Evolutionary conservation across 257 asterid species (phyloP), one percentile per base, ranked within the genome.

Genomic region (Linaria vulgaris): DNA sequence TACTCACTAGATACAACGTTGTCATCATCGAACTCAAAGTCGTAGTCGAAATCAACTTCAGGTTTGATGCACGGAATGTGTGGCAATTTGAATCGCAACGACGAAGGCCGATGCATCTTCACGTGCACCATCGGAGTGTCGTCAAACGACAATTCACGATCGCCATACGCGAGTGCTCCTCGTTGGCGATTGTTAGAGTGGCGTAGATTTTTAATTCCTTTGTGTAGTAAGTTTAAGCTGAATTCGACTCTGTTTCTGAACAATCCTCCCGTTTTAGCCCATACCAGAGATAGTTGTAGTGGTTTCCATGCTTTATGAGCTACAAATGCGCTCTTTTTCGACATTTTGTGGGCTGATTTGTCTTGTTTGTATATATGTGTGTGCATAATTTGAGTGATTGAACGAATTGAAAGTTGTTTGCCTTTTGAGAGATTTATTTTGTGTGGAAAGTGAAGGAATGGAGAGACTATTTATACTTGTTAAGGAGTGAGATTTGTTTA

Each of bases 141-240:
- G 13, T 74, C 90, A 56, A 90, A 85, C 8, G 92, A 85, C 58
- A 90, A 81, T 73, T 90, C 83, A 14, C 82, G 76, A n/a, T 90
- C 96, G 0, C 97, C 92, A 12, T 83, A 83, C 19, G 31, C 74
- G 8, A 85, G 78, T 54, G 75, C 58, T 30, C 78, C 45, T 16
- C 66, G 31, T 38, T 31, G 23, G 4, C 15, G 17, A 49, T 64
- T 50, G 14, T 61, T 0, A 10, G 74, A 51, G 68, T 69, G 71
- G n/a, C 66, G 65, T 41, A 88, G 74, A 51, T 56, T 81, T 14
- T 61, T 70, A 10, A 84, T 53, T 12, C 75, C 63, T 31, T 81
- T 84, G 5, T 57, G 63, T 27, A 82, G 51, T 0, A 57, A 27
- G 44, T 66, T 75, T 3, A 81, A 48, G 41, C 70, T 79, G 60